Evolutionary conservation across 441 rosid genomes (phyloP).

Genomic region (Erodium texanum): DNA sequence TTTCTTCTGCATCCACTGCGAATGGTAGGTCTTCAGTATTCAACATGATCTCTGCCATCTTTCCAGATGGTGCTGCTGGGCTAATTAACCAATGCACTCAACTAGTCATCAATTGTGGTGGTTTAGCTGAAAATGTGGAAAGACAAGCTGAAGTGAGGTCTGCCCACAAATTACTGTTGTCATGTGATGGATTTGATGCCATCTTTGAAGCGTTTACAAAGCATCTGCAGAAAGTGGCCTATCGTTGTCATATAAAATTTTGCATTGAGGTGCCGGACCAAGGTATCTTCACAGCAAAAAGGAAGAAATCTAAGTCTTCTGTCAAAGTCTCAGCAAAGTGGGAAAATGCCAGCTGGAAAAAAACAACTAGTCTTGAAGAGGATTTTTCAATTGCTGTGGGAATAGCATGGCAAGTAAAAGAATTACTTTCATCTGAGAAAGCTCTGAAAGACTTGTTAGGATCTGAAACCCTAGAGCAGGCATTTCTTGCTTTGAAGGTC

Average conservation of each 20-base stretch:
- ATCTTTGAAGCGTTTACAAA: slow-evolving; percentile 48
- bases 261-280: slow-evolving; percentile 51
- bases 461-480: slow-evolving; percentile 45
- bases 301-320: slow-evolving; percentile 48
- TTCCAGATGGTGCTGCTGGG: slow-evolving; percentile 40
- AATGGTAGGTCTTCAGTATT: slow-evolving; percentile 56
- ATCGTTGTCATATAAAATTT: slow-evolving; percentile 68
- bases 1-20: slow-evolving; percentile 52
- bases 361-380: slow-evolving; percentile 44
- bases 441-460: slow-evolving; percentile 42
- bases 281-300: slow-evolving; percentile 30
- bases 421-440: slow-evolving; percentile 48
- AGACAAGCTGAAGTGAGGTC: slow-evolving; percentile 67
- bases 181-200: slow-evolving; percentile 39
- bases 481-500: slow-evolving; percentile 50
- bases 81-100: slow-evolving; percentile 59
- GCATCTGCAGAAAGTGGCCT: slow-evolving; percentile 58
- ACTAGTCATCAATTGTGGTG: slow-evolving; percentile 45
- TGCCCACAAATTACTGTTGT: slow-evolving; percentile 65
- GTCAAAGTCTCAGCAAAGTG: slow-evolving; percentile 45
- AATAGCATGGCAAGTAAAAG: slow-evolving; percentile 88
- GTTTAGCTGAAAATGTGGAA: slow-evolving; percentile 42
- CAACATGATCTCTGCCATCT: slow-evolving; percentile 41
- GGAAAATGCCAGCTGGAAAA: slow-evolving; percentile 45
- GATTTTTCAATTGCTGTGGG: slow-evolving; percentile 67